These are phyloP conservation scores for Atkinsonella texensis DNA, from an alignment of 2,329 filamentous ascomycete genomes.

Conservation along the genomic window DNA sequence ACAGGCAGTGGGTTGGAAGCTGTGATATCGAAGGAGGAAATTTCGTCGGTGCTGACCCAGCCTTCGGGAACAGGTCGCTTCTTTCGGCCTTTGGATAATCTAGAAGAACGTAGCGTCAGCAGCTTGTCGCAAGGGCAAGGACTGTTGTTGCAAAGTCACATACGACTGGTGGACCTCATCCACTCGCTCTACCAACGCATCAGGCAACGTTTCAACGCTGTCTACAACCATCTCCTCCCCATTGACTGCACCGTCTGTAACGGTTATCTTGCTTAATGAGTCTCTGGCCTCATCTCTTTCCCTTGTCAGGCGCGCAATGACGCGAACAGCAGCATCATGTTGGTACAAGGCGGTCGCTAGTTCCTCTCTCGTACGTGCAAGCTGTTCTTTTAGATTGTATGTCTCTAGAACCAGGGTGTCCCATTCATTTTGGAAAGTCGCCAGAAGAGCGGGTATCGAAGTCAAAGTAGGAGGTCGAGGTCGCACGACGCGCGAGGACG, in stretches of 20 bases:
- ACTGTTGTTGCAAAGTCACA: conserved; percentile 20
- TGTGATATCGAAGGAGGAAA: conserved; percentile 38
- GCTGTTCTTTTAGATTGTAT: conserved; percentile 79
- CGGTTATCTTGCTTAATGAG: conserved; percentile 73
- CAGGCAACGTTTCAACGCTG: conserved; percentile 56
- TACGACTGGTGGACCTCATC: conserved; percentile 73
- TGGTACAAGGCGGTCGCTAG: conserved; percentile 90
- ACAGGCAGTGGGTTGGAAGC: conserved; percentile 36
- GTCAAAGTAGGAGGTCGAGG: conserved; percentile 88
- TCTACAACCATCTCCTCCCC: conserved; percentile 94
- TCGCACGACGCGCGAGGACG: conserved; percentile 70
- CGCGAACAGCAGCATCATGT: conserved; percentile 90
- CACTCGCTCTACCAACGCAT: conserved; percentile 58
- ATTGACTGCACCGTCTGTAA: conserved; percentile 44
- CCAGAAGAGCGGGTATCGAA: conserved; percentile 87
- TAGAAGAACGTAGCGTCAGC: conserved; percentile 23
- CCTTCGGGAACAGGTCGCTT: conserved; percentile 77
- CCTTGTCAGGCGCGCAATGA: conserved; percentile 81
- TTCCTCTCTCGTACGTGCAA: conserved; percentile 84
- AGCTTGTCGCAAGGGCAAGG: conserved; percentile 6
- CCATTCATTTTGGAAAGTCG: conserved; percentile 97
- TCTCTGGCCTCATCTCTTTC: conserved; percentile 89
- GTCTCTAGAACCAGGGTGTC: conserved; percentile 85
- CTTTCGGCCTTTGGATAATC: conserved; percentile 76
- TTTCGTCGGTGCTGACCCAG: conserved; percentile 67